These are phyloP conservation scores for Ciborinia camelliae DNA, from an alignment of 2,329 filamentous ascomycete genomes.

Conservation along the genomic window DNA sequence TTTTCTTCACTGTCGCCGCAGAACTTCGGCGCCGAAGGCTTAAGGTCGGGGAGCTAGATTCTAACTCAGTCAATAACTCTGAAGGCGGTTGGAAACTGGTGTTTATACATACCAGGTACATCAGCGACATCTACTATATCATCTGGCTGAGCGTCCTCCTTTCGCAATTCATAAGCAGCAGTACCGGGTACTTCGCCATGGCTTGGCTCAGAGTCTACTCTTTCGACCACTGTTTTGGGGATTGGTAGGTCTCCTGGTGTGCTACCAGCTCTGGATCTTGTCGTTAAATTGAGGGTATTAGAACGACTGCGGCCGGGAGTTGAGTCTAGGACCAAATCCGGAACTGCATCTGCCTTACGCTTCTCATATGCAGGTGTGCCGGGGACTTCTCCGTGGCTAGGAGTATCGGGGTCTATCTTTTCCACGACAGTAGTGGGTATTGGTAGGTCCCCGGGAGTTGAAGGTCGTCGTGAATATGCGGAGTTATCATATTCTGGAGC, in stretches of 20 bases:
- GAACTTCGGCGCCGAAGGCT: conserved; percentile 41
- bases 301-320: conserved; percentile 28
- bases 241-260: conserved; percentile 45
- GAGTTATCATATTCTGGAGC: conserved; percentile 20
- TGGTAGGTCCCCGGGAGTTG: conserved; percentile 39
- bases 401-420: conserved; percentile 51
- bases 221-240: conserved; percentile 56
- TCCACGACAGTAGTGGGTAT: conserved; percentile 57
- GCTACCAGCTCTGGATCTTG: conserved; percentile 31
- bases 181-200: conserved; percentile 61
- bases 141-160: conserved; percentile 57
- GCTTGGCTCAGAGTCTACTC: conserved; percentile 53
- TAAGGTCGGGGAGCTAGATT: conserved; percentile 49
- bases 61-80: conserved; percentile 61
- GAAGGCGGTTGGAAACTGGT: conserved; percentile 30
- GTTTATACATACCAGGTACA: conserved; percentile 53
- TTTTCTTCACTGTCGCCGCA: conserved; percentile 32
- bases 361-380: conserved; percentile 56
- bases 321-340: conserved; percentile 54
- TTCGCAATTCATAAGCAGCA: conserved; percentile 53
- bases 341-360: conserved; percentile 55
- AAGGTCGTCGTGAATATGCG: conserved; percentile 17
- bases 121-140: conserved; percentile 51
- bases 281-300: conserved; percentile 19
- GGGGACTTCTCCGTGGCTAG: conserved; percentile 58